Base-by-base conservation (phyloP, 2,329 filamentous ascomycete species). In the Verticillium nonalfalfae region DNA sequence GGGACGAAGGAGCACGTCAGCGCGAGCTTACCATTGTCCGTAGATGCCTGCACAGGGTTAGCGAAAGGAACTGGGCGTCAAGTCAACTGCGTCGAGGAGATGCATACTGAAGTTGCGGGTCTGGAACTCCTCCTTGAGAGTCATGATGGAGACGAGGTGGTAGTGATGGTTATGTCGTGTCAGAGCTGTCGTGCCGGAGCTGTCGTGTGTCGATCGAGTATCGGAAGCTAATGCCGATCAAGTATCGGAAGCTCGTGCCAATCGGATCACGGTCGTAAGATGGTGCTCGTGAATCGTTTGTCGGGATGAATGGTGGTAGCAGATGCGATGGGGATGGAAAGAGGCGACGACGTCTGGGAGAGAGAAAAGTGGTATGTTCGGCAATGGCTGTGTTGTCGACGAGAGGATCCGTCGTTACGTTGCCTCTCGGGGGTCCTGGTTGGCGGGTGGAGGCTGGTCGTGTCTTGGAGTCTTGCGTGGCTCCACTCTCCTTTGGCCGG, bases 101-200 rank as follows among this genome's bases (percentile, higher is more conserved):
- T 61, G 79, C 87, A 71, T 81, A 90, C 87, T 90, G 78, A 90
- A 90, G 78, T 90, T 90, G 71, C 88, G 81, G 64, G 87, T 88
- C 73, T 83, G 83, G 73, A 90, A 89, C 76, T 90, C 87, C 72
- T 90, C 87, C 76, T 84, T 84, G 78, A 90, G 81, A 74, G 86
- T 84, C 87, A 90, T 90, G 66, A 78, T 87, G 81, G 68, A 72
- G 70, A 66, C 62, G 61, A 58, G 64, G 59, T 57, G 60, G 50
- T 56, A 57, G 31, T 50, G 60, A 18, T 50, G n/a, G n/a, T n/a
- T n/a, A n/a, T n/a, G n/a, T n/a, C n/a, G n/a, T n/a, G n/a, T n/a
- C n/a, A n/a, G n/a, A n/a, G n/a, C n/a, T n/a, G n/a, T n/a, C n/a
- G n/a, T n/a, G n/a, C n/a, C n/a, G n/a, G n/a, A n/a, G n/a, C n/a